Conservation (phyloP, 768 basidiomycete genomes). For the Pleurotus ostreatus region DNA sequence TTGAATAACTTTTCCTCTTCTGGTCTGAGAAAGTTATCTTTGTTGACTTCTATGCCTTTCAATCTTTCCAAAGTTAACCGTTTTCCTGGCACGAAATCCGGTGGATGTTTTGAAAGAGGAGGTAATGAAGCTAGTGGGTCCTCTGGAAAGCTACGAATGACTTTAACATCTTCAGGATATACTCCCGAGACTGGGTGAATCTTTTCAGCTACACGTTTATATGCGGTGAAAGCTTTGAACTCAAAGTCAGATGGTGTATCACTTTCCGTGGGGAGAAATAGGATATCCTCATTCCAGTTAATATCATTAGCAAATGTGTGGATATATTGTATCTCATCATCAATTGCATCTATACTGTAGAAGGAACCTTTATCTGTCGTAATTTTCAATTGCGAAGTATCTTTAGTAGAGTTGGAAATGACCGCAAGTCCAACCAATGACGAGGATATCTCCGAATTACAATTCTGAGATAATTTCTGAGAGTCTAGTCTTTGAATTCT, state of each 20-base stretch:
- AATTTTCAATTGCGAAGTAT: too few relatives aligned
- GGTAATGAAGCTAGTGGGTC: slow-evolving; percentile 20
- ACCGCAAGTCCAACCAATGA: too few relatives aligned
- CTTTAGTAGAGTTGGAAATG: too few relatives aligned
- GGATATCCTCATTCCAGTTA: neutral
- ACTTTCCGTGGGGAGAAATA: neutral
- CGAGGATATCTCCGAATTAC: too few relatives aligned
- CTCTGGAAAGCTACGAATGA: slow-evolving; percentile 14
- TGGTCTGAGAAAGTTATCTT: slow-evolving; percentile 16
- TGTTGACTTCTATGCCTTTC: slow-evolving; percentile 11
- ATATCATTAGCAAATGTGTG: too few relatives aligned
- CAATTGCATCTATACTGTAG: neutral
- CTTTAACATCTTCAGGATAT: slow-evolving; percentile 5
- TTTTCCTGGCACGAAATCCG: slow-evolving; percentile 15
- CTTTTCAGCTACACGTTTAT: slow-evolving; percentile 18
- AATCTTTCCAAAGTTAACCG: slow-evolving; percentile 5
- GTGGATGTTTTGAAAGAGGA: slow-evolving; percentile 14
- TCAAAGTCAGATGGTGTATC: neutral
- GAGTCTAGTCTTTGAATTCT: too few relatives aligned
- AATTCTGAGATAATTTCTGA: too few relatives aligned
- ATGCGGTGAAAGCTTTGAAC: slow-evolving; percentile 8
- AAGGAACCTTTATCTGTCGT: too few relatives aligned
- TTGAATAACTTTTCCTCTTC: slow-evolving; percentile 19
- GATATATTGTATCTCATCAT: neutral
- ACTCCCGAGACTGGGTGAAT: slow-evolving; percentile 20